Evolutionary conservation across 1,284 basidiomycete genomes (phyloP), one percentile per base, ranked within the genome.

Genomic region (Ustilago trichophora): DNA sequence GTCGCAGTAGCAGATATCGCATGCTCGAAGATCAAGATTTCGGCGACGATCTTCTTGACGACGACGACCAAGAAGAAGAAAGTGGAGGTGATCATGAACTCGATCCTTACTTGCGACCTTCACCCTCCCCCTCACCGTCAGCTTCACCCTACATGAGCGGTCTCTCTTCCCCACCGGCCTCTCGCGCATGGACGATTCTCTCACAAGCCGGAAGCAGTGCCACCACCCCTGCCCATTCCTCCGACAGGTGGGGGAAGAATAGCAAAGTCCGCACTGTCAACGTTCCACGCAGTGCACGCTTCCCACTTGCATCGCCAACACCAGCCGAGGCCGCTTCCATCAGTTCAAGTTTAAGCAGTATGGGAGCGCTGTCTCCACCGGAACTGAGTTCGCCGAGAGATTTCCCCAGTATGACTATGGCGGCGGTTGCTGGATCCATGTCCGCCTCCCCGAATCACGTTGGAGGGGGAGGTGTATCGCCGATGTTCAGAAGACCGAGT

Each of bases 161-260:
- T 1, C 21, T 71, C 2, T 45, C 42, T 0, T 53, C 73, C 15
- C 59, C 75, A 4, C 38, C 50, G 12, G 25, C 50, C 1, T 66
- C 71, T 3, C 67, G 78, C 12, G 78, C 75, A 6, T 77, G 75
- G 77, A 72, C 75, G 26, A 80, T 78, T 33, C 38, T 78, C n/a
- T 49, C 54, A 10, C 51, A 60, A 22, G 74, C 74, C 0, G 70
- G 65, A 3, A 27, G 41, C 12, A 44, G 19, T 12, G 63, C 56
- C 2, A 59, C 56, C n/a, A 52, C 64, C 0, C 53, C 64, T 2
- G 50, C 51, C n/a, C 41, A 46, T 12, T 53, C 51, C 12, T 18
- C 40, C 9, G 47, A 50, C 31, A 43, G 68, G 24, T 68, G 67
- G 60, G 62, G 68, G 15, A 47, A 67, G 25, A 51, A 68, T 37